Percentiles rank a stretch among this genome's conserved stretches.
These are phyloP conservation scores for Abelmoschus esculentus DNA, from an alignment of 345 rosid genomes.

Conservation along the genomic window DNA sequence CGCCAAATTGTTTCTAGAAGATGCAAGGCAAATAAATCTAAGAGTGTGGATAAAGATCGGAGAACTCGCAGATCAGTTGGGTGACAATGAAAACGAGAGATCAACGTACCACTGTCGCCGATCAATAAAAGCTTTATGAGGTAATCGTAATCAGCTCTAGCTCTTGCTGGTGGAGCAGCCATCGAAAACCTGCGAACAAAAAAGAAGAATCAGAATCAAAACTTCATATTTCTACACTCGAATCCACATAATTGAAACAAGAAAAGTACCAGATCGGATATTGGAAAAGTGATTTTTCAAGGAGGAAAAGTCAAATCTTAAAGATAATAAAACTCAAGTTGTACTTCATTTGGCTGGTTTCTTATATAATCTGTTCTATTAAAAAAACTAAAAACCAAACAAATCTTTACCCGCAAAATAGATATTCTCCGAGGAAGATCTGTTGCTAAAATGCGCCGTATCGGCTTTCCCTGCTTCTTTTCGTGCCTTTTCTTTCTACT, in stretches of 20 bases:
- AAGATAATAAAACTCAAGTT: not conserved
- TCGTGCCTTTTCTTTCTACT: not conserved
- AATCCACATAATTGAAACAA: not conserved
- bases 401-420: not conserved
- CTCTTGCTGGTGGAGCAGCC: constrained; percentile 81
- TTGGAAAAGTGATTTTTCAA: not conserved
- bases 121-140: constrained; percentile 63
- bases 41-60: not conserved
- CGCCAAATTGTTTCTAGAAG: not conserved
- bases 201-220: not conserved
- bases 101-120: constrained; percentile 32
- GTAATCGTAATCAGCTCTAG: constrained; percentile 73
- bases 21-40: not conserved
- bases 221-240: not conserved
- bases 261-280: constrained; percentile 8
- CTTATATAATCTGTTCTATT: not conserved
- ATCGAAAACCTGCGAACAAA: constrained; percentile 15
- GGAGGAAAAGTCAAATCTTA: constrained; percentile 3
- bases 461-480: not conserved
- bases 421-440: constrained; percentile 8
- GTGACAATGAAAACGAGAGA: not conserved
- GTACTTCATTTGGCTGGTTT: not conserved
- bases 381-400: too few relatives aligned
- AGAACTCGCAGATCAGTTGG: not conserved
- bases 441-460: constrained; percentile 10